Conservation (phyloP, 177 flowering plant genomes). For the Telopea speciosissima region DNA sequence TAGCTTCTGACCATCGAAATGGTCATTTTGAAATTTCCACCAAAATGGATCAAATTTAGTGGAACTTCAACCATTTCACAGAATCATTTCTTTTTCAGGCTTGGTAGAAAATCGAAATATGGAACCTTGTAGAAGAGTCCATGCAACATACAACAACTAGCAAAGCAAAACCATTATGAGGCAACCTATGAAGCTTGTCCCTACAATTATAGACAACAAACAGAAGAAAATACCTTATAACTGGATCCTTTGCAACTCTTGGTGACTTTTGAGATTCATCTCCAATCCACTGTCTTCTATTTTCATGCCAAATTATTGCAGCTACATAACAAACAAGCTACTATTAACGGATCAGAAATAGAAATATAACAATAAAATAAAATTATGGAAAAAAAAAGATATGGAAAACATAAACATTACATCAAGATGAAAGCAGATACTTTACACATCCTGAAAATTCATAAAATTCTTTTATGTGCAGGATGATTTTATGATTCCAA, state of each 20-base stretch:
- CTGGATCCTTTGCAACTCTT: conserved; percentile 31
- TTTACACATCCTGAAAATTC: background rate
- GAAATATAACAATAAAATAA: background rate
- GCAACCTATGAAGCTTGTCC: background rate
- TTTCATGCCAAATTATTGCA: conserved; percentile 46
- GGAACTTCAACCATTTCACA: no score
- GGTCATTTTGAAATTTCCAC: no score
- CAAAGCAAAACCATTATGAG: background rate
- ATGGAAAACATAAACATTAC: conserved; percentile 1
- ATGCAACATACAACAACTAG: background rate
- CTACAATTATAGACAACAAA: background rate
- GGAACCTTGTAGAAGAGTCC: background rate
- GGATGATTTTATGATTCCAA: background rate
- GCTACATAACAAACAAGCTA: conserved; percentile 21
- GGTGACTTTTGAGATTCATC: conserved; percentile 29
- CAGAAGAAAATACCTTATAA: conserved; percentile 33
- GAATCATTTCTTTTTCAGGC: no score
- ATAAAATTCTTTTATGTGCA: background rate
- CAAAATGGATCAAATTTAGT: no score
- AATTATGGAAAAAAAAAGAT: background rate
- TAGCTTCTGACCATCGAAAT: no score
- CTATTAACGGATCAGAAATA: background rate
- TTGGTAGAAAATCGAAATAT: no score
- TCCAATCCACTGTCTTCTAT: conserved; percentile 43
- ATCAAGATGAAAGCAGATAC: background rate